Base-by-base conservation (phyloP, 2,329 filamentous ascomycete species). In the Xylariaceae sp. region DNA sequence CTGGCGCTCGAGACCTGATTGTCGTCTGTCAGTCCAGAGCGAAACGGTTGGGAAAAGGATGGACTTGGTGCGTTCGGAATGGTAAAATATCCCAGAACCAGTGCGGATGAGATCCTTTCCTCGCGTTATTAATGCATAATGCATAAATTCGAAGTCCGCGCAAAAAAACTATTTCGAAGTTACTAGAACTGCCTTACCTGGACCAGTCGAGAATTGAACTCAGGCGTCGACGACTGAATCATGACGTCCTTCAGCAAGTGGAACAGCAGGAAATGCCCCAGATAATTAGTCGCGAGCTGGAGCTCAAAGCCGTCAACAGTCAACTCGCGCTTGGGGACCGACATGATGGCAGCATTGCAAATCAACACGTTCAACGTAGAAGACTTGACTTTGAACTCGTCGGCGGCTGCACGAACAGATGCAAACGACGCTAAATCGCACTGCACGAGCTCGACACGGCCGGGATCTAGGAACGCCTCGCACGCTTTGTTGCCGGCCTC, bases 261-360 rank as follows among this genome's bases (percentile, higher is more conserved):
- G 59, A 80, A 77, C n/a, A 82, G 70, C 0, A 81, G 69, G 66
- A 81, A 82, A 36, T 36, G 33, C 9, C 33, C 70, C 1, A 82
- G 66, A 59, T 82, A 73, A 58, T 81, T 80, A 3, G 72, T 76
- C 26, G 70, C 77, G 56, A 81, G 75, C 52, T 81, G 78, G 0
- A 61, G 62, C 52, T 82, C 79, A 55, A 73, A 74, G 20, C 18
- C n/a, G 13, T 29, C 27, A 18, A 20, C 35, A 20, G 35, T 37
- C 35, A 16, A 9, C 35, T 15, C 3, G 18, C 16, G 23, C 9
- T n/a, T 15, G 18, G 30, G 45, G 13, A 37, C 23, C 7, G 16
- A 13, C 36, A 50, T 50, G 16, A 33, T 23, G 10, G 21, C 47
- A n/a, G 47, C 47, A 23, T 41, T 42, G 39, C 10, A 9, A 21